Conservation (phyloP, 495 filamentous ascomycete genomes). For the Wilcoxina mikolae region DNA sequence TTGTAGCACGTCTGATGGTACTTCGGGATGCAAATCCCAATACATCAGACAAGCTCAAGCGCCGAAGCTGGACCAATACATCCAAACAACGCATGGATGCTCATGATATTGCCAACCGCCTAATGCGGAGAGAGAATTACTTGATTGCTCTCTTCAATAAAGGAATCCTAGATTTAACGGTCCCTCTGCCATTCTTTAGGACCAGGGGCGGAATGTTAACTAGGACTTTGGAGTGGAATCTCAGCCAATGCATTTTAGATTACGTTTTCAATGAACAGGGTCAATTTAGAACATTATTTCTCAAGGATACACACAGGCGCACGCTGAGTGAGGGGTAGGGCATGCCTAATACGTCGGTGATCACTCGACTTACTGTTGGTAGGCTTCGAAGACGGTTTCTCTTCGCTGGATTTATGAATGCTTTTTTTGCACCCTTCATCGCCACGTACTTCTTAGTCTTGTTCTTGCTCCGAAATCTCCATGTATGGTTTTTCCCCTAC, state of each 20-base stretch:
- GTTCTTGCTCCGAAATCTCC: conserved; percentile 86
- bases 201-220: conserved; percentile 38
- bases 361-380: conserved; percentile 7
- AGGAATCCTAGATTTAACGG: conserved; percentile 72
- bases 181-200: conserved; percentile 69
- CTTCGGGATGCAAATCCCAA: conserved; percentile 74
- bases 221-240: conserved; percentile 69
- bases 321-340: conserved; percentile 51
- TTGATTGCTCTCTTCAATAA: conserved; percentile 94
- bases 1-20: conserved; percentile 77
- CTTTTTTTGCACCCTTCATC: conserved; percentile 69
- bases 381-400: conserved; percentile 58
- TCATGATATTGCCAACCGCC: conserved; percentile 86
- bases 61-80: conserved; percentile 40
- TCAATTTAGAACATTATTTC: conserved; percentile 65
- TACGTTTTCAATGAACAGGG: conserved; percentile 82
- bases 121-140: conserved; percentile 96
- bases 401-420: conserved; percentile 71
- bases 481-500: conserved; percentile 37
- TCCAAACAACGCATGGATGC: conserved; percentile 94
- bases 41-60: conserved; percentile 45
- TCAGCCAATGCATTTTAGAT: conserved; percentile 77
- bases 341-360: neutral
- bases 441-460: conserved; percentile 67
- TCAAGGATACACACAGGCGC: conserved; percentile 66